Conservation (phyloP, 1,284 basidiomycete genomes). For the Trichosporon sp. region DNA sequence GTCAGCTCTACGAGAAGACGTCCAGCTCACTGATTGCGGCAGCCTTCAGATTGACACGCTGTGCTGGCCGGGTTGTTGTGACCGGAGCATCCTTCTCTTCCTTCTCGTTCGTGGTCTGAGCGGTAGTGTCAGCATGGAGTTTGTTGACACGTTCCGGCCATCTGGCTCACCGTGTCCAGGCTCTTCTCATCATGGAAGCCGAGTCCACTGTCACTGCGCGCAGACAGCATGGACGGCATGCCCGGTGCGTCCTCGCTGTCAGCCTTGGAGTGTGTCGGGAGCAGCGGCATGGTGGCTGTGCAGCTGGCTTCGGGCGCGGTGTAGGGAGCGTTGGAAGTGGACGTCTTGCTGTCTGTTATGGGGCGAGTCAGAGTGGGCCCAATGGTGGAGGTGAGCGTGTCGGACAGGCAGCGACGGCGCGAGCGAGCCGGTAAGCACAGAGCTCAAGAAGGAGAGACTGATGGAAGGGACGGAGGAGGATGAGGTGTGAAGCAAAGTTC, state of each 20-base stretch:
- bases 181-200: slow-evolving; percentile 14
- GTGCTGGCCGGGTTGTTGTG: not conserved
- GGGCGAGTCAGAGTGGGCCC: not conserved
- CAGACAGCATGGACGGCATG: slow-evolving; percentile 3
- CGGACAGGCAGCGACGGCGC: not conserved
- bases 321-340: not conserved
- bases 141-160: not conserved
- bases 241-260: not conserved
- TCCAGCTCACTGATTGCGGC: slow-evolving; percentile 30
- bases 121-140: not conserved
- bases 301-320: not conserved
- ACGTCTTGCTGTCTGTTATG: not conserved
- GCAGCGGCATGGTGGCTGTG: slow-evolving; percentile 1
- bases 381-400: not conserved
- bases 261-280: slow-evolving; percentile 8
- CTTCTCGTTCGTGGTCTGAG: not conserved
- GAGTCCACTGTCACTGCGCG: slow-evolving; percentile 6
- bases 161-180: not conserved
- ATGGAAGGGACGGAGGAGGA: not conserved
- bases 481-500: slow-evolving; percentile 1
- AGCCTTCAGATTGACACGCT: slow-evolving; percentile 24
- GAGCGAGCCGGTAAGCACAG: not conserved
- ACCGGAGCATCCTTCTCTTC: slow-evolving; percentile 5
- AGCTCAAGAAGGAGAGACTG: not conserved
- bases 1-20: not conserved